Base-by-base conservation (phyloP, 305 asterid species). In the Lippia alba region DNA sequence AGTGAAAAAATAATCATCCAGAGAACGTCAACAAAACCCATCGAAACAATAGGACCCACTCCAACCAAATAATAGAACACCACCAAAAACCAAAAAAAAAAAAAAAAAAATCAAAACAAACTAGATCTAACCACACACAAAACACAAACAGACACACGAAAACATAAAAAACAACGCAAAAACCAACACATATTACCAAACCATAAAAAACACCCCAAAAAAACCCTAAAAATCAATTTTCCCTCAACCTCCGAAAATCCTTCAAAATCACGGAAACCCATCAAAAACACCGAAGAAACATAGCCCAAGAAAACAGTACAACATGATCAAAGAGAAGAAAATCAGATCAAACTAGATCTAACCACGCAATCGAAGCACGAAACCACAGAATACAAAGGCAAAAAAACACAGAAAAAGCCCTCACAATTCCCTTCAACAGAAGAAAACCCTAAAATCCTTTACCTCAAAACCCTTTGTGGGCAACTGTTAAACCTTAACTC, bases 271-370 rank as follows among this genome's bases (percentile, higher is more conserved):
- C 20, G 24, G 45, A 48, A 30, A 64, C n/a, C 49, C 33, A 60
- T 33, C 24, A 33, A 15, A 60, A 9, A 3, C 15, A 19, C 33
- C 12, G 53, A 24, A 32, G 36, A n/a, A 64, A 11, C 10, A 64
- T 11, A 20, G 51, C 24, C 69, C 32, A 53, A 12, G 33, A 17
- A 53, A 53, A 8, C 16, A 8, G 46, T 20, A 6, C 33, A 12
- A 60, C 4, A 36, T 3, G 8, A 2, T 0, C 18, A n/a, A 48
- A 48, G 0, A 18, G 41, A 2, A 20, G 18, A 46, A 12, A 36
- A 5, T 46, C 69, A 64, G 69, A 64, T 64, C 69, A 15, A 64
- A 24, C 69, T 30, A 39, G 45, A 14, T 24, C 56, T n/a, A 64
- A 24, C 58, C 56, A 64, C 19, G 46, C n/a, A 46, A 64, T 24